Evolutionary conservation across 169 alveolate species (phyloP).

Genomic region (Cryptosporidium ubiquitum): DNA sequence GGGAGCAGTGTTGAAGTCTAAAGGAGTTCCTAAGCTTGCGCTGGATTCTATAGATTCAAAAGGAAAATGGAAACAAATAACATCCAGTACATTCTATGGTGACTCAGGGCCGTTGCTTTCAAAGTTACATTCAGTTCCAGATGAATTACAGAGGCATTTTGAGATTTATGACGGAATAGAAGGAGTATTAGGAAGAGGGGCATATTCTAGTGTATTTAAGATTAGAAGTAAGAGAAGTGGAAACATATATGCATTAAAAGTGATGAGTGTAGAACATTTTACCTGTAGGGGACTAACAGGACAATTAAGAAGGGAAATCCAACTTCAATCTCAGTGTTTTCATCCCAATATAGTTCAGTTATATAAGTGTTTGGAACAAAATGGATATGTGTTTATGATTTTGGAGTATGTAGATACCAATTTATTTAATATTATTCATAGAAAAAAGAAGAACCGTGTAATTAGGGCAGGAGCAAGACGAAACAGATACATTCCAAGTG

Average conservation of each 20-base stretch:
- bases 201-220: slow-evolving; percentile 70
- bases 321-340: slow-evolving; percentile 57
- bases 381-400: slow-evolving; percentile 45
- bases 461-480: slow-evolving; percentile 42
- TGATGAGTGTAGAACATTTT: slow-evolving; percentile 72
- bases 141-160: slow-evolving; percentile 34
- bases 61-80: slow-evolving; percentile 36
- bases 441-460: slow-evolving; percentile 48
- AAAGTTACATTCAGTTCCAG: slow-evolving; percentile 67
- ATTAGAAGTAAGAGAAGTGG: slow-evolving; percentile 69
- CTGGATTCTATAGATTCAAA: neutral
- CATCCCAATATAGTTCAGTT: slow-evolving; percentile 71
- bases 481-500: slow-evolving; percentile 22
- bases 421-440: slow-evolving; percentile 43
- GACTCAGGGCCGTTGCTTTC: slow-evolving; percentile 62
- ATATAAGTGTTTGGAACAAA: slow-evolving; percentile 35
- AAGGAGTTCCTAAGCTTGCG: neutral
- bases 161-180: slow-evolving; percentile 65
- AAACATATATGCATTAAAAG: slow-evolving; percentile 53
- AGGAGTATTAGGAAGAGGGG: slow-evolving; percentile 72
- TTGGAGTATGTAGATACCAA: slow-evolving; percentile 60
- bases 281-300: slow-evolving; percentile 67
- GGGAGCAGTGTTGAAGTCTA: neutral
- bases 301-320: slow-evolving; percentile 64
- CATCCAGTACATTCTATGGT: slow-evolving; percentile 62